phyloP scores from a whole-genome alignment of 352 stramenopile species.

The Pythium insidiosum region DNA sequence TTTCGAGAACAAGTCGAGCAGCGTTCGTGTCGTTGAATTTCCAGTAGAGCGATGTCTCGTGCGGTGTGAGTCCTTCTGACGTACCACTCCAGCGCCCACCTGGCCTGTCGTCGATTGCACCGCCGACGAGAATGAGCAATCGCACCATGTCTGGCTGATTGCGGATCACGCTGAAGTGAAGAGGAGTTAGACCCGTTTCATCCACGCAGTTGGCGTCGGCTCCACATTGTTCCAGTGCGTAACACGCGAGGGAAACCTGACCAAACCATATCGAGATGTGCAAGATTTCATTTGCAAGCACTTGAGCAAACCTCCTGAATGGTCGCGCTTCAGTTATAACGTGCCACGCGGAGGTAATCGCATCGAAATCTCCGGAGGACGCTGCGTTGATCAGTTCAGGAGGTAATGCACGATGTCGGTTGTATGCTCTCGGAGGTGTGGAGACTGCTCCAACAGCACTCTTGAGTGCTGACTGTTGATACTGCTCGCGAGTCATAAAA shows the following conservation, averaged over 20 bases:
- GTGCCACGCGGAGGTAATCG: conserved; percentile 38
- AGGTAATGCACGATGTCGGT: conserved; percentile 53
- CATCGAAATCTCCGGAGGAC: conserved; percentile 20
- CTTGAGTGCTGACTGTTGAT: conserved; percentile 14
- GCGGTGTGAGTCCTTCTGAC: conserved; percentile 29
- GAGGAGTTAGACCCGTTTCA: conserved; percentile 52
- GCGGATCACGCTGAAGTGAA: conserved; percentile 72
- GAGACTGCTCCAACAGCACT: conserved; percentile 17
- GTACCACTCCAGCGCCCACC: conserved; percentile 30
- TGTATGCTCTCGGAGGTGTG: conserved; percentile 31
- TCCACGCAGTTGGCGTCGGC: conserved; percentile 69
- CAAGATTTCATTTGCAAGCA: conserved; percentile 74
- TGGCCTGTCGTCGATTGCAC: no score
- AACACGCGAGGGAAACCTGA: conserved; percentile 38
- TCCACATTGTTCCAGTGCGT: conserved; percentile 50
- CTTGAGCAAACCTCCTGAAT: conserved; percentile 11
- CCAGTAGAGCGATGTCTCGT: conserved; percentile 56
- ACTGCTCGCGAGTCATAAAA: conserved; percentile 44
- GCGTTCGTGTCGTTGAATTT: conserved; percentile 59
- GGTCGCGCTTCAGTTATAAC: conserved; percentile 24
- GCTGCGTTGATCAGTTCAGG: conserved; percentile 40
- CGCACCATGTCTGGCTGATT: conserved; percentile 75
- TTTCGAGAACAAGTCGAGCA: conserved; percentile 50
- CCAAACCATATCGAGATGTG: conserved; percentile 74
- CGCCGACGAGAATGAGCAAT: conserved; percentile 48